Evolutionary conservation across 495 filamentous ascomycete species (phyloP), one percentile per base, ranked within the genome.

Genomic region (Trichoderma gamsii): DNA sequence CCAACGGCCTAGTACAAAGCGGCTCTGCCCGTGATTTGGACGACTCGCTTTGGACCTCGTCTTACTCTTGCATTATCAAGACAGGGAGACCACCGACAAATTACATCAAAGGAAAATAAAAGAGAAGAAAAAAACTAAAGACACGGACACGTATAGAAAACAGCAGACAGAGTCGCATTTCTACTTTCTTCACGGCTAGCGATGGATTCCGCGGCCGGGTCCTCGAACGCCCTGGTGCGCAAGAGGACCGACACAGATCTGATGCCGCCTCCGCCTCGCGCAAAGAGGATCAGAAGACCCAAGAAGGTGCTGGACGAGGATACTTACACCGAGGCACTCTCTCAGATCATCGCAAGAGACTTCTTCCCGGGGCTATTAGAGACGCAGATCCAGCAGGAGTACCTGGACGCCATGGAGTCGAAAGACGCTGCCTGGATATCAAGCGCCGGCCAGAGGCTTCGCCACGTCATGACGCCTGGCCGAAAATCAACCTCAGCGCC

Each of bases 281-380:
- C 90, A 27, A 98, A 97, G 75, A 87, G 92, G 63, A 97, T 97
- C 73, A 97, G 97, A 78, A 88, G 95, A 38, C 95, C 95, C 4
- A 84, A 90, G 69, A 93, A 88, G 64, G 89, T 97, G 46, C 85
- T 99, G 29, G 92, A 97, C 77, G 95, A 99, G 82, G 95, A 99
- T 72, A 87, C 88, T 71, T 99, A 99, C 80, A 93, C 92, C 29
- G 87, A 91, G 67, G 90, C 91, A 11, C 80, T 99, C 32, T 96
- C 94, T 1, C 89, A 97, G 64, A 98, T 99, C 71, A 97, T 98
- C 66, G 90, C 91, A 38, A 91, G 96, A 49, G 96, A 99, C 79
- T 99, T 95, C 83, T 99, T 97, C 76, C 95, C 95, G 0, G 95
- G 93, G 3, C 83, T 99, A 0, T 81, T 93, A 0, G 93, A 98